Percentiles rank a stretch among this genome's conserved stretches.
Evolutionary conservation across 345 rosid species (phyloP).

Genomic region (Rubroshorea leprosula): DNA sequence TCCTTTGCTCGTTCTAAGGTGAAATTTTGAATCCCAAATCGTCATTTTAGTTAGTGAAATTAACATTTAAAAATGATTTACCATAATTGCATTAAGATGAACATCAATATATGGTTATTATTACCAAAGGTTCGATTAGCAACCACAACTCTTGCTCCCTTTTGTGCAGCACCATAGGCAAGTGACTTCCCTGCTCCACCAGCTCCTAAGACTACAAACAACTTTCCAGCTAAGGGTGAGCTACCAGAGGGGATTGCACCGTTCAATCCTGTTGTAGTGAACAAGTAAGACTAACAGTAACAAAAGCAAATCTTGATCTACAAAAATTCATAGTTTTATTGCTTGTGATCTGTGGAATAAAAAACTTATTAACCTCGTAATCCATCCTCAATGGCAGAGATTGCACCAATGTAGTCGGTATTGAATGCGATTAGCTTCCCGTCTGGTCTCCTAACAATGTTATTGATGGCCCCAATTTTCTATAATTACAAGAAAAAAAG

Average conservation of each 20-base stretch:
- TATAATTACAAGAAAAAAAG: conserved; percentile 10
- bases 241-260: conserved; percentile 14
- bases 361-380: conserved; percentile 27
- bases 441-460: conserved; percentile 49
- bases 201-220: conserved; percentile 38
- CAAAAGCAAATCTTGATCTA: neutral
- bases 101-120: neutral
- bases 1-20: conserved; percentile 34
- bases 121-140: conserved; percentile 39
- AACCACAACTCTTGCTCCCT: conserved; percentile 41
- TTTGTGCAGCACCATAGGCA: conserved; percentile 43
- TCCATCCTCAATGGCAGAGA: conserved; percentile 53
- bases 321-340: neutral
- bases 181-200: conserved; percentile 47
- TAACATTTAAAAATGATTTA: too few species aligned
- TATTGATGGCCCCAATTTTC: conserved; percentile 52
- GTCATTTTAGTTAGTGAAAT: neutral
- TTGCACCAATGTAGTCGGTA: conserved; percentile 54
- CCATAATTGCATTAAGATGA: neutral
- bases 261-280: conserved; percentile 16
- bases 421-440: conserved; percentile 47
- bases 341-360: conserved; percentile 5
- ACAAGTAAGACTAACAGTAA: too few species aligned
- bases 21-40: neutral
- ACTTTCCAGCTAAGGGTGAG: conserved; percentile 37